phyloP scores from a whole-genome alignment of 306 rosid species.

The Medicago arabica region DNA sequence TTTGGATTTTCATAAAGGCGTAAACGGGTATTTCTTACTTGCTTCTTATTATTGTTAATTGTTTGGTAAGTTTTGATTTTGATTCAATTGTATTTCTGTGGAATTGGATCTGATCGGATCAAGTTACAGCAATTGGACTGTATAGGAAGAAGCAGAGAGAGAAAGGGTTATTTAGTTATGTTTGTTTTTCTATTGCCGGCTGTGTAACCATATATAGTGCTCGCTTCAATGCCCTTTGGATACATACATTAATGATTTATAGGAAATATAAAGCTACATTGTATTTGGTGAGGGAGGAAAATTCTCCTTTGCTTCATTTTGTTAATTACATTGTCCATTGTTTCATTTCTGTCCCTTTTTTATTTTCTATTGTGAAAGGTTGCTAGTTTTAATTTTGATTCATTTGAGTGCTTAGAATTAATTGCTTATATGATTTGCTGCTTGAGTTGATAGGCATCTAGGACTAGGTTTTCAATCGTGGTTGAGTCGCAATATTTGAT shows the following conservation, averaged over 20 bases:
- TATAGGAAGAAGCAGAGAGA: conserved; percentile 38
- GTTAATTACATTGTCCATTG: conserved; percentile 30
- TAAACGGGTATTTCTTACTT: conserved; percentile 14
- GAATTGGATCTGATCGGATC: conserved; percentile 45
- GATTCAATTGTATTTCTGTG: conserved; percentile 34
- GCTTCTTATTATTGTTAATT: background rate
- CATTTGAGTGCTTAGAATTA: background rate
- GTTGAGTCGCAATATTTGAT: background rate
- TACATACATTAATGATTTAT: conserved; percentile 1
- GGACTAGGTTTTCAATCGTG: background rate
- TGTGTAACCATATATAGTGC: conserved; percentile 33
- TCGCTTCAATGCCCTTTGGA: background rate
- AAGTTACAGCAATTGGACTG: conserved; percentile 39
- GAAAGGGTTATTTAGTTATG: conserved; percentile 27
- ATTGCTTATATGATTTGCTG: background rate
- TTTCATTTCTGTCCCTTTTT: conserved; percentile 12
- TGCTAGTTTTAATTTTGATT: conserved; percentile 10
- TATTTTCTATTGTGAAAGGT: background rate
- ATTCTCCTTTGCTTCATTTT: conserved; percentile 49
- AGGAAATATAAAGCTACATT: background rate
- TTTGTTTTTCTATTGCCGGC: conserved; percentile 10
- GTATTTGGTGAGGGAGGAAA: conserved; percentile 48
- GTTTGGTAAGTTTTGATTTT: conserved; percentile 30
- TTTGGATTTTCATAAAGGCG: conserved; percentile 13
- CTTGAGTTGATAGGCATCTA: conserved; percentile 26